These are phyloP conservation scores for Apiotrichum porosum DNA, from an alignment of 1,284 basidiomycete genomes.

Conservation along the genomic window DNA sequence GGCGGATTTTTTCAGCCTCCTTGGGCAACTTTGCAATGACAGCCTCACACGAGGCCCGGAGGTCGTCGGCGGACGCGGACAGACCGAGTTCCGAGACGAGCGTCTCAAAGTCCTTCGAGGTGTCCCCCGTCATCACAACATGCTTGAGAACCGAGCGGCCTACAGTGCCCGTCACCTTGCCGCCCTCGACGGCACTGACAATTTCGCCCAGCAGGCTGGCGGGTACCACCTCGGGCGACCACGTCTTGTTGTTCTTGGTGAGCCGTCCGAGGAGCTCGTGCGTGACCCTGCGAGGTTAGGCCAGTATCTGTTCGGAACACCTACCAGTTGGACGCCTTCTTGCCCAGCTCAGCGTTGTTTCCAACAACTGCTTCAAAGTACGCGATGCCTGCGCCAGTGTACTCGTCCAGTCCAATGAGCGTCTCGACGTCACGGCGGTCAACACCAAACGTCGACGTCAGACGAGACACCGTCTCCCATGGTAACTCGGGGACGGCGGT, in stretches of 20 bases:
- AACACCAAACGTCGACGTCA: conserved; percentile 58
- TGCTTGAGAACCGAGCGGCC: conserved; percentile 54
- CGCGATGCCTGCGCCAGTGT: conserved; percentile 53
- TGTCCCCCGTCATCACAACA: conserved; percentile 52
- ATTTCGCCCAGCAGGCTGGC: conserved; percentile 66
- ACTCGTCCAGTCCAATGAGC: conserved; percentile 64
- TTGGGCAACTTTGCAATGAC: conserved; percentile 65
- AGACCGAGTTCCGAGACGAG: conserved; percentile 48
- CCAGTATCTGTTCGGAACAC: conserved; percentile 20
- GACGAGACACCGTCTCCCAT: conserved; percentile 58
- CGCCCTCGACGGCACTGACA: conserved; percentile 66
- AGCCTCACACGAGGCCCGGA: conserved; percentile 57
- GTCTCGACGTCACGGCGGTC: conserved; percentile 66
- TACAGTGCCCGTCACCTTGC: conserved; percentile 61
- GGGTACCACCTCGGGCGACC: conserved; percentile 61
- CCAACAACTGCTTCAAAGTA: conserved; percentile 67
- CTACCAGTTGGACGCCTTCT: conserved; percentile 79
- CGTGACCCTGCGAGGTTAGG: conserved; percentile 61
- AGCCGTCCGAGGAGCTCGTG: conserved; percentile 80
- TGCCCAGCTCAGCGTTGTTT: conserved; percentile 43
- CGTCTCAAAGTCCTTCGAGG: conserved; percentile 44
- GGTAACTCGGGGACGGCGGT: conserved; percentile 72
- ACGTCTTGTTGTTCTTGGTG: conserved; percentile 57
- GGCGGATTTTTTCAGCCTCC: conserved; percentile 64
- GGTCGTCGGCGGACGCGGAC: conserved; percentile 24